These are phyloP conservation scores for Mycena albidolilacea DNA, from an alignment of 768 basidiomycete genomes.

Conservation along the genomic window DNA sequence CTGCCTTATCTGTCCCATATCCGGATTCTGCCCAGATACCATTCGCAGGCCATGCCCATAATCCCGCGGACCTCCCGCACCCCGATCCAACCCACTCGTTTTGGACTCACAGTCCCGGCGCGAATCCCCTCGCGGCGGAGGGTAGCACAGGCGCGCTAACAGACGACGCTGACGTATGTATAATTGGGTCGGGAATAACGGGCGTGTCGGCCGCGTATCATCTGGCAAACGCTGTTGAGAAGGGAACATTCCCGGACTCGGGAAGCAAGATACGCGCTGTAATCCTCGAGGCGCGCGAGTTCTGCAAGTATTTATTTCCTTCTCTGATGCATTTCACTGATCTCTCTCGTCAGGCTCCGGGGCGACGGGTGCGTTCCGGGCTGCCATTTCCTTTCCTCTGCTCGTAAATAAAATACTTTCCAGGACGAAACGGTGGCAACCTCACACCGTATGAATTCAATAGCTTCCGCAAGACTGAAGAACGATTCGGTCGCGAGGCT, in stretches of 20 bases:
- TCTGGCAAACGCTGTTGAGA: conserved; percentile 58
- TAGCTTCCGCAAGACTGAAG: conserved; percentile 13
- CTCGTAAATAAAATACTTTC: background rate
- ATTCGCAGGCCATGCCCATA: background rate
- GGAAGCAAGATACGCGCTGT: conserved; percentile 60
- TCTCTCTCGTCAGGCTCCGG: conserved; percentile 68
- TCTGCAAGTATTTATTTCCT: conserved; percentile 69
- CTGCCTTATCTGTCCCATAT: conserved; percentile 17
- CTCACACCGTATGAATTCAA: conserved; percentile 32
- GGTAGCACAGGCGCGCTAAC: conserved; percentile 78
- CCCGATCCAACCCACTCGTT: conserved; percentile 78
- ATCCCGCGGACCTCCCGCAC: conserved; percentile 60
- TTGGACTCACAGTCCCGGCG: conserved; percentile 75
- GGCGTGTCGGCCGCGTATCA: conserved; percentile 85
- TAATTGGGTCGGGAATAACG: conserved; percentile 87
- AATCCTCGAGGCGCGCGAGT: conserved; percentile 88
- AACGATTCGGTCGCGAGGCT: conserved; percentile 11
- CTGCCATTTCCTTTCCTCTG: background rate
- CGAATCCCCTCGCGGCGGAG: conserved; percentile 75
- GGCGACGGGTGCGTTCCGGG: conserved; percentile 71
- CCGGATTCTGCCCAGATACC: background rate
- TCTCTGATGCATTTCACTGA: background rate
- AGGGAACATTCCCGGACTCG: conserved; percentile 29
- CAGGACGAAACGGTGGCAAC: conserved; percentile 38
- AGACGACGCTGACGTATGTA: conserved; percentile 76